These are phyloP conservation scores for Odontarrhena argentea DNA, from an alignment of 345 rosid genomes.

Conservation along the genomic window DNA sequence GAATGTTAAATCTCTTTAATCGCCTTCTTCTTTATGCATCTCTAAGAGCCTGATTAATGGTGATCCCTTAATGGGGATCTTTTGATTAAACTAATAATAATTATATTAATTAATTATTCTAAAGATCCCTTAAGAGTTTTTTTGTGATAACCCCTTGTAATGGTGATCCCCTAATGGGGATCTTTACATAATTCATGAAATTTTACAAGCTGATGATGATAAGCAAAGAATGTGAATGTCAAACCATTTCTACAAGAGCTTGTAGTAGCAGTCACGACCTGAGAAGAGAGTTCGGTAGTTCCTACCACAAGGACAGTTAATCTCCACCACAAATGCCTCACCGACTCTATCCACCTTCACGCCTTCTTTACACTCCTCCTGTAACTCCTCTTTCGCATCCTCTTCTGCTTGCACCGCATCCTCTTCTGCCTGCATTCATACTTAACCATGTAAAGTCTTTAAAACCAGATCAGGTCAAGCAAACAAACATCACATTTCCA, in stretches of 20 bases:
- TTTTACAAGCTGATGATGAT: not conserved
- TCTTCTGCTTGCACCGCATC: too few species aligned
- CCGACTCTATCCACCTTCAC: constrained; percentile 44
- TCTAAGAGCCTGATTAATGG: too few species aligned
- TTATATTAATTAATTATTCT: too few species aligned
- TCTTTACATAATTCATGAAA: too few species aligned
- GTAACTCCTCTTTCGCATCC: constrained; percentile 7
- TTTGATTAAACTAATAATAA: too few species aligned
- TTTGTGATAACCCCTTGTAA: too few species aligned
- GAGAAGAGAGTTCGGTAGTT: constrained; percentile 43
- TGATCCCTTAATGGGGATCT: too few species aligned
- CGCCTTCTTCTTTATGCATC: too few species aligned
- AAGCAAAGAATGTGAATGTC: constrained; percentile 17
- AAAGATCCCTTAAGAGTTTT: too few species aligned
- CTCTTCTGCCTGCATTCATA: not conserved
- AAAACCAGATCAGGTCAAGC: too few species aligned
- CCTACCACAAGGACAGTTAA: constrained; percentile 42
- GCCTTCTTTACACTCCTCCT: constrained; percentile 37
- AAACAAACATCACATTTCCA: not conserved
- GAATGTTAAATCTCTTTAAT: not conserved
- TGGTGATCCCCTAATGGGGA: too few species aligned
- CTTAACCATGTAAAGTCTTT: not conserved
- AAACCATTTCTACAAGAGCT: constrained; percentile 35
- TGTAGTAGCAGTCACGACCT: constrained; percentile 47
- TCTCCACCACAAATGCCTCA: constrained; percentile 44